Conservation (phyloP, 164 flowering plant genomes). For the Dillenia suffruticosa region DNA sequence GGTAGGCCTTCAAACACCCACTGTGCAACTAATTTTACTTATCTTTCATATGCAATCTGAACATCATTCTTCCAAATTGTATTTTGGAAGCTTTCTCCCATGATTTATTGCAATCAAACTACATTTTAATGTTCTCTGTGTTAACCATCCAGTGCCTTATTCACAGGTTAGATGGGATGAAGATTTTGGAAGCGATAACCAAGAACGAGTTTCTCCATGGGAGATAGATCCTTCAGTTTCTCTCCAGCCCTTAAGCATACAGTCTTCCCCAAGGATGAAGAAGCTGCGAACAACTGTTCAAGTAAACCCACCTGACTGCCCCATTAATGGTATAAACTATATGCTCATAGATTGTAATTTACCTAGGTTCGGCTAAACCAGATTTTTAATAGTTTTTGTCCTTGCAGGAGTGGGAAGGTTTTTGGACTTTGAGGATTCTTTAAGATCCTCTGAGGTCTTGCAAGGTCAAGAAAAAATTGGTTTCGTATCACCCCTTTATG, state of each 20-base stretch:
- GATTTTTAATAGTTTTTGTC: slow-evolving; percentile 8
- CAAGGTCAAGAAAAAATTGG: slow-evolving; percentile 98
- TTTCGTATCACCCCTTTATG: slow-evolving; percentile 48
- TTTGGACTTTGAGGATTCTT: slow-evolving; percentile 72
- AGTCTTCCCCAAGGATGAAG: slow-evolving; percentile 75
- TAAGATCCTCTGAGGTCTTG: slow-evolving; percentile 96
- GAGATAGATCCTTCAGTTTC: slow-evolving; percentile 78
- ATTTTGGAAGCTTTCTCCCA: too few species aligned
- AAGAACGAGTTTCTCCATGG: slow-evolving; percentile 88
- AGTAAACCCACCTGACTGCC: slow-evolving; percentile 34
- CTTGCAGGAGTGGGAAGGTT: slow-evolving; percentile 41
- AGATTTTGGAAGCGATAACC: slow-evolving; percentile 42
- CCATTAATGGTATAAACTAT: slow-evolving; percentile 38
- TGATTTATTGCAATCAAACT: too few species aligned
- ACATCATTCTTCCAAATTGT: too few species aligned
- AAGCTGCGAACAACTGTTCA: slow-evolving; percentile 55
- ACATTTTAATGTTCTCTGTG: too few species aligned
- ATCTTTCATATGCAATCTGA: too few species aligned
- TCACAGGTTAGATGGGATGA: slow-evolving; percentile 91
- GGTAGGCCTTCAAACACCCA: too few species aligned
- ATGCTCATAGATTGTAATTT: slow-evolving; percentile 1
- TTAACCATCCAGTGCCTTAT: too few species aligned
- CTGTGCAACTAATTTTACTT: too few species aligned
- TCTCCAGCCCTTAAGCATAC: slow-evolving; percentile 54
- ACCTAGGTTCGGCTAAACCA: neutral